Percentiles rank a stretch among this genome's conserved stretches.
phyloP scores from a whole-genome alignment of 73 alveolate genomes.

The Paramecium bursaria region DNA sequence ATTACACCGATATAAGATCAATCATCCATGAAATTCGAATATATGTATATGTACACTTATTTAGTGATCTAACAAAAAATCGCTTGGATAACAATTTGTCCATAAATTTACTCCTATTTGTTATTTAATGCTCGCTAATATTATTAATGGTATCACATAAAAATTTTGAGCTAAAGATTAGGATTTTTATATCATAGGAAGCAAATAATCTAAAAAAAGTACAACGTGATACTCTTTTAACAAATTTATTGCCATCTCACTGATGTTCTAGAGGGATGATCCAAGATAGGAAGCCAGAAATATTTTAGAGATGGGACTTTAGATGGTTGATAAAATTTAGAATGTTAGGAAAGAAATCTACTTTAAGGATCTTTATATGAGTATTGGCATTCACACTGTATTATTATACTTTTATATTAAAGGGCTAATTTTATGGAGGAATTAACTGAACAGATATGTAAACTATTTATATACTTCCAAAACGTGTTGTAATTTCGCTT shows the following conservation, averaged over 20 bases:
- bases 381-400: conserved; percentile 67
- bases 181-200: conserved; percentile 9
- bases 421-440: conserved; percentile 67
- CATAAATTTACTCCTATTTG: conserved; percentile 13
- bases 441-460: conserved; percentile 69
- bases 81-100: conserved; percentile 27
- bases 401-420: neutral
- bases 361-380: conserved; percentile 62
- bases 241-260: conserved; percentile 61
- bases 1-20: conserved; percentile 51
- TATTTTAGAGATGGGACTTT: conserved; percentile 63
- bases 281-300: conserved; percentile 66
- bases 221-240: conserved; percentile 44
- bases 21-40: conserved; percentile 26
- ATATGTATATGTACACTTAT: conserved; percentile 40
- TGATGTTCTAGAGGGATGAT: conserved; percentile 40
- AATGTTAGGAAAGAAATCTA: conserved; percentile 49
- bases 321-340: conserved; percentile 56
- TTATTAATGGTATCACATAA: conserved; percentile 42
- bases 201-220: conserved; percentile 48
- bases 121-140: neutral
- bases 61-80: neutral
- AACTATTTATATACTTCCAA: no score
- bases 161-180: conserved; percentile 37
- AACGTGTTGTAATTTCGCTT: no score